Evolutionary conservation across 2,329 filamentous ascomycete species (phyloP).

Genomic region (Cladosporium sp.): DNA sequence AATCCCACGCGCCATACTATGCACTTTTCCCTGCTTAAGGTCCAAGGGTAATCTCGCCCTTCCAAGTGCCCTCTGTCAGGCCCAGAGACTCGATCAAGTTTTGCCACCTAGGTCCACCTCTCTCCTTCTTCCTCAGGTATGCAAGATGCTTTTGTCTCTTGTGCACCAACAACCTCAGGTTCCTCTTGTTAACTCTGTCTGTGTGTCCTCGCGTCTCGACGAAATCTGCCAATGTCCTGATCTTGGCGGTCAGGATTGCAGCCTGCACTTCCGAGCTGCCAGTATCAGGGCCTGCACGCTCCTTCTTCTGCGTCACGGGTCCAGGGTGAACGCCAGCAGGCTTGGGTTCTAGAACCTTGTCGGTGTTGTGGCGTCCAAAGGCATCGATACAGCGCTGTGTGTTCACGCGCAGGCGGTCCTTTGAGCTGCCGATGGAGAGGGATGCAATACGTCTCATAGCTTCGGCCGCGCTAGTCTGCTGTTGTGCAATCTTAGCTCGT

Average conservation of each 20-base stretch:
- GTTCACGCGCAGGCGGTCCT: constrained; percentile 77
- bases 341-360: constrained; percentile 63
- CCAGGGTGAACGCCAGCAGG: constrained; percentile 40
- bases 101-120: constrained; percentile 85
- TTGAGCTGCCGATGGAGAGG: constrained; percentile 70
- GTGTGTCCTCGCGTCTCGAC: constrained; percentile 68
- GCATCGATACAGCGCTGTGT: constrained; percentile 77
- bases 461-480: constrained; percentile 59
- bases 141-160: constrained; percentile 80
- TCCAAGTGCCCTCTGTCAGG: constrained; percentile 82
- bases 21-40: neutral
- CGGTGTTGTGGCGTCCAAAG: constrained; percentile 89
- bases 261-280: constrained; percentile 97
- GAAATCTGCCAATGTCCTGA: constrained; percentile 71
- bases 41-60: constrained; percentile 74
- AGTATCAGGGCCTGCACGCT: constrained; percentile 83
- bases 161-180: constrained; percentile 80
- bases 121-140: constrained; percentile 85
- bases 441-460: constrained; percentile 77
- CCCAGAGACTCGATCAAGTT: constrained; percentile 80
- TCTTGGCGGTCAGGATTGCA: constrained; percentile 91
- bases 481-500: constrained; percentile 25
- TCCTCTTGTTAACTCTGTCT: constrained; percentile 93
- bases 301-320: constrained; percentile 39
- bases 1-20: constrained; percentile 6